Conservation (phyloP, 2,329 filamentous ascomycete genomes). For the Purpureocillium lavendulum region DNA sequence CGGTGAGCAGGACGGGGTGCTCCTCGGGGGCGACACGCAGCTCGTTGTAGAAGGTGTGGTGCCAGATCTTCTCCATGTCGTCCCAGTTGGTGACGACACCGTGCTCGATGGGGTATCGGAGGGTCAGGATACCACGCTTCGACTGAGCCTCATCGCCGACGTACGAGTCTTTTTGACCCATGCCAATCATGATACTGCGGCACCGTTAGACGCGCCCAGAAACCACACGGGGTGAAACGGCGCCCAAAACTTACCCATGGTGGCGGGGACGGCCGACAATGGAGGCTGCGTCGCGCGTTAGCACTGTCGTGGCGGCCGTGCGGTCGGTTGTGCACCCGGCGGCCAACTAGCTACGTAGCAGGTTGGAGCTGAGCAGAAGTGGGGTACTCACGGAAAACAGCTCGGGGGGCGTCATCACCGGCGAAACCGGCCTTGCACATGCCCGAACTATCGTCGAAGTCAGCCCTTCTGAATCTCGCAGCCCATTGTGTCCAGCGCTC, state of each 20-base stretch:
- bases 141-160: conserved; percentile 99
- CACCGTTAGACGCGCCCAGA: conserved; percentile 8
- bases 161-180: conserved; percentile 99
- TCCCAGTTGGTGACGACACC: conserved; percentile 99
- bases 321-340: conserved; percentile 6
- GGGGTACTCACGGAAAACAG: conserved; percentile 91
- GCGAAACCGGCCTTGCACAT: conserved; percentile 99
- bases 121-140: conserved; percentile 99
- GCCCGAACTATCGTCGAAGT: conserved; percentile 70
- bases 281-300: conserved; percentile 60
- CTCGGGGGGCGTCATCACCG: conserved; percentile 99
- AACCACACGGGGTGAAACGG: conserved; percentile 3
- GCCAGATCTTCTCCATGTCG: conserved; percentile 99
- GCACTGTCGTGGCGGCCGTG: conserved; percentile 12
- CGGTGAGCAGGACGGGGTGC: conserved; percentile 98
- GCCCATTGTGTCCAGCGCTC: conserved; percentile 1
- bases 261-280: conserved; percentile 99
- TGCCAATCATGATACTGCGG: conserved; percentile 98
- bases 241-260: conserved; percentile 76
- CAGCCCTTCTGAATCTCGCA: conserved; percentile 19
- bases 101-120: conserved; percentile 99
- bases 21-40: conserved; percentile 99
- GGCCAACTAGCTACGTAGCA: conserved; percentile 9
- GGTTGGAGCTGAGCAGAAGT: conserved; percentile 17
- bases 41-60: conserved; percentile 99